Evolutionary conservation across 2,329 filamentous ascomycete genomes (phyloP), one percentile per base, ranked within the genome.

Genomic region (Seiridium unicorne): DNA sequence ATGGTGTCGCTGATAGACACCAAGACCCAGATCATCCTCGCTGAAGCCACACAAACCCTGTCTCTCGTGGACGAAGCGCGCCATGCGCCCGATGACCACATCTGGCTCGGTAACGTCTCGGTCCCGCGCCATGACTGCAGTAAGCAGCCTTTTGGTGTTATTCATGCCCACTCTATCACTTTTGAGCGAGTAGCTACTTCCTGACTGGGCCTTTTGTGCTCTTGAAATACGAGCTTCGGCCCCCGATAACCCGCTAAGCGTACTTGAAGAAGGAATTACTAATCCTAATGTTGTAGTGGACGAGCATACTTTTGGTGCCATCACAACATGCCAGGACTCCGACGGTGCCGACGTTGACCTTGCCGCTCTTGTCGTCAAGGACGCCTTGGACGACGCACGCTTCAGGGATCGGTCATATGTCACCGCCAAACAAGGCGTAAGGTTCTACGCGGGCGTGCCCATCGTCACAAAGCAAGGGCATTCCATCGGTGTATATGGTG

Each of bases 1-100:
- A 65, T 84, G 38, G 74, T 85, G 51, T 84, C 82, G 1, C 70
- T 85, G 18, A 83, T 85, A 61, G 82, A 83, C 62, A 69, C 69
- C 5, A 71, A 73, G 4, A 67, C 75, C 48, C 81, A 85, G 62
- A 76, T 82, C 62, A 70, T 85, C 31, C 69, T 85, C 11, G 81
- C 81, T 58, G 82, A 85, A 62, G 79, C 81, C 4, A 81, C 81
- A 0, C 73, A 73, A 1, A 73, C 71, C 1, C 70, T 78, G 3
- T 76, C 75, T 0, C 65, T 84, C 4, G 53, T 4, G 70, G 74
- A 69, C 6, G 72, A 76, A 65, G 58, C 68, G 9, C 64, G 62
- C 2, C 63, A 67, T 35, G 62, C 59, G 60, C 60, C 65, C 54
- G 64, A 63, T 5, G 65, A 68, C 55, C 62, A 67, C 42, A 61